phyloP scores from a whole-genome alignment of 495 filamentous ascomycete genomes.

The Hyaloscypha bicolor region DNA sequence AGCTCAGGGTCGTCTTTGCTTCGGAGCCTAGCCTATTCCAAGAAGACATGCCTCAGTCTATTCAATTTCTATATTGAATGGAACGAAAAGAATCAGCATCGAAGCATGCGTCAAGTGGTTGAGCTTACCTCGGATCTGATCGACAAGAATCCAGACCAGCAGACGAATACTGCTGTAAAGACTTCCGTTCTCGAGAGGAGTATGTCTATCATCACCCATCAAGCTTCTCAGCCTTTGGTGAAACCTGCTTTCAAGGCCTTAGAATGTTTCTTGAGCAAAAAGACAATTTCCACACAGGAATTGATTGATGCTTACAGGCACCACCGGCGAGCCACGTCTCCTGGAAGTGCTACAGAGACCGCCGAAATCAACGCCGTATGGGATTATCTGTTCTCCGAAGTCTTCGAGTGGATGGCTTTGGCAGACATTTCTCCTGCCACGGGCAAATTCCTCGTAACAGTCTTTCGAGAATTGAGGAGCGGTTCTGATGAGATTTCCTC shows the following conservation, averaged over 20 bases:
- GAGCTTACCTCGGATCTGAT: conserved; percentile 57
- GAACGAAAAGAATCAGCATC: conserved; percentile 72
- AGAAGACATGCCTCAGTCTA: conserved; percentile 55
- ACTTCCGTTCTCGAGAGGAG: conserved; percentile 43
- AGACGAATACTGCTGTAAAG: conserved; percentile 40
- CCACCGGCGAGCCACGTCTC: conserved; percentile 1
- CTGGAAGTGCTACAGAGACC: neutral
- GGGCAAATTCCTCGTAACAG: conserved; percentile 63
- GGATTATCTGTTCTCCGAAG: conserved; percentile 46
- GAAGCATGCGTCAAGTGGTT: conserved; percentile 75
- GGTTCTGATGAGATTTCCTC: conserved; percentile 41
- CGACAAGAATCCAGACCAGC: conserved; percentile 47
- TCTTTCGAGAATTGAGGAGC: conserved; percentile 52
- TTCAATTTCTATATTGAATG: conserved; percentile 74
- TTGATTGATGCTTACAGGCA: conserved; percentile 40
- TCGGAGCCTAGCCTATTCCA: conserved; percentile 48
- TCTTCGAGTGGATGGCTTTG: conserved; percentile 63
- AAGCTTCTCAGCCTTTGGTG: conserved; percentile 53
- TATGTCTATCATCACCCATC: conserved; percentile 50
- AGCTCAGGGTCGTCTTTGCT: conserved; percentile 45
- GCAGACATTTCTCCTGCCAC: conserved; percentile 65
- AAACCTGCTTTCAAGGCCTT: conserved; percentile 65
- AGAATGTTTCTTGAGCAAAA: conserved; percentile 60
- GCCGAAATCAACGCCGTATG: conserved; percentile 29
- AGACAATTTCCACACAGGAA: conserved; percentile 44